Base-by-base conservation (phyloP, 768 basidiomycete genomes). In the Chalciporus chontae region DNA sequence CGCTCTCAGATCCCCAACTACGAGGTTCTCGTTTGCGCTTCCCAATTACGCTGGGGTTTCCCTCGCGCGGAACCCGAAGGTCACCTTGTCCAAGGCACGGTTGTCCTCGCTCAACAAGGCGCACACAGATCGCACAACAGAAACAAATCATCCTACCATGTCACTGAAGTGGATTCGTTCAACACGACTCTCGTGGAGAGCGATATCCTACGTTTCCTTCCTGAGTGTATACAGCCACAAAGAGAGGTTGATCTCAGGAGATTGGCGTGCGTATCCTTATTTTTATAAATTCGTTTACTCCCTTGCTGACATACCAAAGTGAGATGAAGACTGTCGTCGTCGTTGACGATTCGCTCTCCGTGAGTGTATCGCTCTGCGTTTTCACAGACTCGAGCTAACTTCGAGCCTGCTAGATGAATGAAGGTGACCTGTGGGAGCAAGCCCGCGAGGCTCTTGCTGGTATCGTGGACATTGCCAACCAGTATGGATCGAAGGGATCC, bases 241-340 rank as follows among this genome's bases (percentile, higher is more conserved):
- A 59, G 64, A 39, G 68, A 68, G 40, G 48, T 19, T 32, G 40
- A 31, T 9, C 48, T 68, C 2, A 57, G 36, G 24, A 53, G 53
- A 53, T 54, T 68, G 26, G 64, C 60, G 66, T 69, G 17, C 19
- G 66, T 69, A n/a, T 51, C 23, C 21, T 9, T 38, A 3, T 24
- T n/a, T n/a, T 48, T 0, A 29, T 27, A 5, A n/a, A 21, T 18
- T 26, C 18, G 21, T 0, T 29, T 19, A 15, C 8, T 26, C 15
- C 23, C 9, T 11, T 43, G n/a, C 39, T 63, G 48, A 59, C 9
- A 5, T 5, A 10, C 40, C 32, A 8, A 18, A 70, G 70, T 48
- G 70, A 70, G 42, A 67, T 71, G 59, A 75, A 75, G 52, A 70
- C 73, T 13, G 70, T 75, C 36, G 64, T 75, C 39, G 51, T 75